Conservation (phyloP, 2,329 filamentous ascomycete genomes). For the Eurotiales sp. region DNA sequence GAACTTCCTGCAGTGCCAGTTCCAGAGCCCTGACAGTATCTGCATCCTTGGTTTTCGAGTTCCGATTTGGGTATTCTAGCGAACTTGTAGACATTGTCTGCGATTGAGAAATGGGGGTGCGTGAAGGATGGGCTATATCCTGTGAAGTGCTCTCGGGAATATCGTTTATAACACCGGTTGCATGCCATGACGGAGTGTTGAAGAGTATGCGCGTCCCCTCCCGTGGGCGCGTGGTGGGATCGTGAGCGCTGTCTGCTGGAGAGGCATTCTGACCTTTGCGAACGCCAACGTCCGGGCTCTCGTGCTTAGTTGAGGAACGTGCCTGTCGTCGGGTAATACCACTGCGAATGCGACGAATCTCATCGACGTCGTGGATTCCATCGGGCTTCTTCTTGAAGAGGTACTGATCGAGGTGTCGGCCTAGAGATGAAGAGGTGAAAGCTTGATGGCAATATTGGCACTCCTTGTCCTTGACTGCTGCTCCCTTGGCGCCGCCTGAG, state of each 20-base stretch:
- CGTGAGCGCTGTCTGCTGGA: slow-evolving; percentile 28
- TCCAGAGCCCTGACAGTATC: slow-evolving; percentile 83
- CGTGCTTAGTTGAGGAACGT: slow-evolving; percentile 59
- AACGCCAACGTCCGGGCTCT: slow-evolving; percentile 58
- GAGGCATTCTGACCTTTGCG: slow-evolving; percentile 37
- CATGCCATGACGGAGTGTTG: slow-evolving; percentile 68
- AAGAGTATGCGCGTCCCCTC: slow-evolving; percentile 47
- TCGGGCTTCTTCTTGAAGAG: slow-evolving; percentile 94
- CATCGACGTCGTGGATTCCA: slow-evolving; percentile 84
- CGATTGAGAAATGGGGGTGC: slow-evolving; percentile 30
- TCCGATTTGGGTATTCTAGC: slow-evolving; percentile 58
- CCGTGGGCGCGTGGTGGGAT: slow-evolving; percentile 33
- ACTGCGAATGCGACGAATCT: slow-evolving; percentile 78
- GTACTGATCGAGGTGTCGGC: slow-evolving; percentile 89
- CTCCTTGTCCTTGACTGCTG: slow-evolving; percentile 72
- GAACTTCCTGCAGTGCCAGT: slow-evolving; percentile 75
- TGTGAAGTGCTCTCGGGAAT: slow-evolving; percentile 53
- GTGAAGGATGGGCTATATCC: slow-evolving; percentile 31
- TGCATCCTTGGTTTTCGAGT: slow-evolving; percentile 63
- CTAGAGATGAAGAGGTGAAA: slow-evolving; percentile 91
- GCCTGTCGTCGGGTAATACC: slow-evolving; percentile 84
- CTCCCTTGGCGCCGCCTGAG: slow-evolving; percentile 6
- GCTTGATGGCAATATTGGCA: slow-evolving; percentile 85
- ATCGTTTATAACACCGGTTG: slow-evolving; percentile 74
- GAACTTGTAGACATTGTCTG: slow-evolving; percentile 27